Conservation (phyloP, 2,329 filamentous ascomycete species). For the Pseudogymnoascus sp. region DNA sequence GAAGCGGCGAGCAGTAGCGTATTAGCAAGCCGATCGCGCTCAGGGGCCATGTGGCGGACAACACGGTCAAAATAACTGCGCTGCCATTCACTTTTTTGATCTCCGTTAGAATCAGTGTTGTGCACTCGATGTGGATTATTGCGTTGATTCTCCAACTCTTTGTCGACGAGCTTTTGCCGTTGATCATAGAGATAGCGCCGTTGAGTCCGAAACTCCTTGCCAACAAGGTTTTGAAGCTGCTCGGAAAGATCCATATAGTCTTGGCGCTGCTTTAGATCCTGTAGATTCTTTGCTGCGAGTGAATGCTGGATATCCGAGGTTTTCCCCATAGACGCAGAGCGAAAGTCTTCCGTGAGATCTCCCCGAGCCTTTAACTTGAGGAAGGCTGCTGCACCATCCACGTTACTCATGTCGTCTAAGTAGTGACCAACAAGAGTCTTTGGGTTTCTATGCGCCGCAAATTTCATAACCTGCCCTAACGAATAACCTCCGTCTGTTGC, state of each 20-base stretch:
- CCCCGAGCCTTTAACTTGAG: background rate
- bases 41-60: constrained; percentile 7
- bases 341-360: constrained; percentile 7
- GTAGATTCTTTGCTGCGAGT: constrained; percentile 5
- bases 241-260: background rate
- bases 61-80: constrained; percentile 10
- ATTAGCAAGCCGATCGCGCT: constrained; percentile 10
- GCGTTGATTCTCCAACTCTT: constrained; percentile 10
- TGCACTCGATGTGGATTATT: constrained; percentile 9
- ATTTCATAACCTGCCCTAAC: constrained; percentile 10
- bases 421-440: constrained; percentile 7
- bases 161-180: background rate
- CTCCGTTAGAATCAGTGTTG: constrained; percentile 3
- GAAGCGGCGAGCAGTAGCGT: background rate
- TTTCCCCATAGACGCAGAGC: background rate
- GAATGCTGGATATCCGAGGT: constrained; percentile 10
- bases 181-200: constrained; percentile 9
- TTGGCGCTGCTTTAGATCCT: constrained; percentile 10
- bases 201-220: constrained; percentile 7
- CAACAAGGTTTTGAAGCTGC: constrained; percentile 7
- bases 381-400: background rate
- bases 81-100: constrained; percentile 3
- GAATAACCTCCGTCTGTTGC: constrained; percentile 5
- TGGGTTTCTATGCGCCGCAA: constrained; percentile 8
- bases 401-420: background rate